phyloP scores from a whole-genome alignment of 148 eudicot genomes.

The Linanthus parryae region DNA sequence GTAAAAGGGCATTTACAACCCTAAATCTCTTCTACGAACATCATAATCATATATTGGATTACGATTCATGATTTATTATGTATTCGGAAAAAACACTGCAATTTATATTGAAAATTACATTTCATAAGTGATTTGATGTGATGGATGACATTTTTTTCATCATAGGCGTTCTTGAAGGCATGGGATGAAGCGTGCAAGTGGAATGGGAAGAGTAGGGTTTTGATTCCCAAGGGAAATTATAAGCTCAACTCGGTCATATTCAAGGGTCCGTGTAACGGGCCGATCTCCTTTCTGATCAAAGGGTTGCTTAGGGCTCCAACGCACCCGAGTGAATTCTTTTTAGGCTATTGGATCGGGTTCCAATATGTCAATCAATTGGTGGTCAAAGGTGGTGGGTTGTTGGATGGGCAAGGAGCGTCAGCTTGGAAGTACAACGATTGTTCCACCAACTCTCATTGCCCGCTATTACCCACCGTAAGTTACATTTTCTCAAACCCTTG shows the following conservation, averaged over 20 bases:
- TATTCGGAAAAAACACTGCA: too few species aligned
- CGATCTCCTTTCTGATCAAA: constrained; percentile 3
- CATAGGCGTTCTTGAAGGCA: constrained; percentile 8
- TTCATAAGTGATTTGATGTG: neutral
- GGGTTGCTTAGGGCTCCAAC: constrained; percentile 8
- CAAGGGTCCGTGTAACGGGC: neutral
- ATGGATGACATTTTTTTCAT: neutral
- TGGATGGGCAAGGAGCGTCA: constrained; percentile 6
- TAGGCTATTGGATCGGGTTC: constrained; percentile 1
- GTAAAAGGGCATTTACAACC: too few species aligned
- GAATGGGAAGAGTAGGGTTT: neutral
- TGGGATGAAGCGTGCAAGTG: constrained; percentile 2
- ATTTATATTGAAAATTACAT: too few species aligned
- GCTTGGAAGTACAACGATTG: constrained; percentile 6
- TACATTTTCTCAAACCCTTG: too few species aligned
- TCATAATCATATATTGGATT: too few species aligned
- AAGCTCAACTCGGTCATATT: neutral
- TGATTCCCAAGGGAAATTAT: constrained; percentile 8
- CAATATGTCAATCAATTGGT: constrained; percentile 4
- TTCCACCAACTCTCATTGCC: neutral
- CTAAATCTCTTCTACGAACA: too few species aligned
- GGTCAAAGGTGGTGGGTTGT: constrained; percentile 6
- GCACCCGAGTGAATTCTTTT: neutral
- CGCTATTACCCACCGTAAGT: neutral
- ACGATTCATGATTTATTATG: too few species aligned